Base-by-base conservation (phyloP, 176 grass and related monocot genomes). In the Oryza officinalis region DNA sequence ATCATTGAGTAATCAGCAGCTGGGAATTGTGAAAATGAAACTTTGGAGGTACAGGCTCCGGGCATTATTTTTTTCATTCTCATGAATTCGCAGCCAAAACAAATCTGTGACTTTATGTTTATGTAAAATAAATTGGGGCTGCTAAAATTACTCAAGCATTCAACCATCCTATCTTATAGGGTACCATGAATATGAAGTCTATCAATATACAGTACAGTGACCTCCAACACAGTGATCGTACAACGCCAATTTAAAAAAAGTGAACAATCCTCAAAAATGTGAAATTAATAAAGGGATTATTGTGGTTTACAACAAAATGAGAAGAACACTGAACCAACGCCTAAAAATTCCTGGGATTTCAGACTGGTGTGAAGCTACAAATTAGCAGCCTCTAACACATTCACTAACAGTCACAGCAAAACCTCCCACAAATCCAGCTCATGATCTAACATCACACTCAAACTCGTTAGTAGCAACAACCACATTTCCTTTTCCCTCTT, bases 321-420 rank as follows among this genome's bases (percentile, higher is more conserved):
- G 32, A 43, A 43, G 32, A 43, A n/a, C n/a, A n/a, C n/a, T 25
- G 57, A 61, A 3, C 1, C 22, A 61, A 25, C 57, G 8, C 67
- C 61, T 47, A 84, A 66, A 25, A 31, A 13, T 75, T 13, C 5
- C 15, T 59, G 33, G 59, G 35, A 22, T 22, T 22, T 72, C 17
- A 63, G 72, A 32, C 69, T 73, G 27, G 1, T 10, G 10, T 18
- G 57, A 65, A 32, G 30, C 71, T 35, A 50, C 2, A 8, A 61
- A 61, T 4, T n/a, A 50, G 14, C 75, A n/a, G 74, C 68, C 73
- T 88, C 45, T 79, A 27, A 35, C 33, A 83, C 7, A 27, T 84
- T 5, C n/a, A 2, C 17, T 9, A 1, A 30, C 28, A 35, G 33
- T 35, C 2, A 18, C 27, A 47, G 20, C 27, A 37, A 74, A 79